These are phyloP conservation scores for Parachaetomium inaequale DNA, from an alignment of 495 filamentous ascomycete species.

Conservation along the genomic window DNA sequence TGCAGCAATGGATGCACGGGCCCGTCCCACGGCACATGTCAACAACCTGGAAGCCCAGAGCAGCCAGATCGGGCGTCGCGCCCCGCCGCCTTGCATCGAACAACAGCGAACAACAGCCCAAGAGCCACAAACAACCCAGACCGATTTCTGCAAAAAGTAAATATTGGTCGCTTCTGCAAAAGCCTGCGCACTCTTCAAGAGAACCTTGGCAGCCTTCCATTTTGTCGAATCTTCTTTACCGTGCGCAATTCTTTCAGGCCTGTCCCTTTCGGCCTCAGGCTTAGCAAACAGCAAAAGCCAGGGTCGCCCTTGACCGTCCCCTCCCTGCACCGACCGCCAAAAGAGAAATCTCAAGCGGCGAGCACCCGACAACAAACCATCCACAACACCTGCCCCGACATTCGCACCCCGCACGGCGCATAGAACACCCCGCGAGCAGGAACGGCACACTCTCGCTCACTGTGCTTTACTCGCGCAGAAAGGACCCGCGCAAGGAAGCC, in stretches of 20 bases:
- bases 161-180: neutral
- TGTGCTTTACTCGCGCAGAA: neutral
- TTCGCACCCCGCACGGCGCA: neutral
- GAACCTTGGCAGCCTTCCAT: neutral
- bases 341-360: conserved; percentile 16
- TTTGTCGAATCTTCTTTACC: neutral
- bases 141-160: neutral
- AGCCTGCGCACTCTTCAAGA: neutral
- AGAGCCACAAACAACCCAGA: conserved; percentile 6
- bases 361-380: neutral
- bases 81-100: conserved; percentile 9
- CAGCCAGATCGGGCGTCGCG: conserved; percentile 7
- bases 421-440: neutral
- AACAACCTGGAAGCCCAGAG: conserved; percentile 14
- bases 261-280: no score
- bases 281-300: neutral
- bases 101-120: neutral
- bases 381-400: neutral
- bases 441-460: neutral
- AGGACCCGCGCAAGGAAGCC: neutral
- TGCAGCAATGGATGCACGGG: conserved; percentile 21
- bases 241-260: no score
- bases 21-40: conserved; percentile 18
- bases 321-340: neutral
- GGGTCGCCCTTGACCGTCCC: neutral